Percentiles rank a stretch among this genome's conserved stretches.
Evolutionary conservation across 257 asterid species (phyloP).

Genomic region (Solanum gracilifrons): DNA sequence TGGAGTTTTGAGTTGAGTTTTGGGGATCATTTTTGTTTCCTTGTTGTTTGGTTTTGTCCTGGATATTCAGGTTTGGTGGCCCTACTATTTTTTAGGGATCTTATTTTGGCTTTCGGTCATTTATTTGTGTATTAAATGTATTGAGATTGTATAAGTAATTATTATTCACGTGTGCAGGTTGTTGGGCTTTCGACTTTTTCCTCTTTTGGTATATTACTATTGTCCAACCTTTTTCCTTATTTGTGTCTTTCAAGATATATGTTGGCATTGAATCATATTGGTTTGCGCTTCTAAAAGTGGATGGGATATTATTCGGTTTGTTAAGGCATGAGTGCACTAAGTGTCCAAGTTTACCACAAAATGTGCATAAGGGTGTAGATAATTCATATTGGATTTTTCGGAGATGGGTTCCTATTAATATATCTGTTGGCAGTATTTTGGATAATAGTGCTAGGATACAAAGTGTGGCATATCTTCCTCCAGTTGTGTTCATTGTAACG

Average conservation of each 20-base stretch:
- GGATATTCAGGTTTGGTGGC: background rate
- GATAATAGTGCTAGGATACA: background rate
- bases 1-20: too few relatives aligned
- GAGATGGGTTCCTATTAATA: background rate
- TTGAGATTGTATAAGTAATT: too few relatives aligned
- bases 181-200: too few relatives aligned
- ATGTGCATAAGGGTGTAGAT: too few relatives aligned
- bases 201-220: too few relatives aligned
- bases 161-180: too few relatives aligned
- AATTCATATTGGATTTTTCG: background rate
- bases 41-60: background rate
- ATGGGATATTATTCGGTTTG: too few relatives aligned
- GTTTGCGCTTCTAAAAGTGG: background rate
- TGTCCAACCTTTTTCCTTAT: too few relatives aligned
- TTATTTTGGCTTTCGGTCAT: too few relatives aligned
- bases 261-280: too few relatives aligned
- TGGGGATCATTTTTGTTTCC: background rate
- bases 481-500: background rate
- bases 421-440: background rate
- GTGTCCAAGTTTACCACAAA: background rate
- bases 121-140: too few relatives aligned
- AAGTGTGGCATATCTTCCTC: background rate
- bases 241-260: too few relatives aligned
- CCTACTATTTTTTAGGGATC: background rate
- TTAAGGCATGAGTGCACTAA: background rate